Conservation (phyloP, 371 early-diverging fungal genomes). For the Mortierella sp. region DNA sequence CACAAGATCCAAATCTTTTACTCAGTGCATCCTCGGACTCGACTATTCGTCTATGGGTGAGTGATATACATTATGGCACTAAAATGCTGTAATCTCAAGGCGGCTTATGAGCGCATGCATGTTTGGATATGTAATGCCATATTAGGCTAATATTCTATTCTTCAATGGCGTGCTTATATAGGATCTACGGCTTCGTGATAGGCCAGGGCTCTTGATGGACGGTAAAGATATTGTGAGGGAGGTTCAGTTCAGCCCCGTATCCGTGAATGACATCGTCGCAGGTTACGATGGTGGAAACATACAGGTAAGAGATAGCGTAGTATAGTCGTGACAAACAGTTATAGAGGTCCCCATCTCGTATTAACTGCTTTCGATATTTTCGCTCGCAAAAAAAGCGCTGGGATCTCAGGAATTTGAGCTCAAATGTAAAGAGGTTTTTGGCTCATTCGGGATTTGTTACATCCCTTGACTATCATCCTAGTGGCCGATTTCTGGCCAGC, state of each 20-base stretch:
- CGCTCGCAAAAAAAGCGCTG: slow-evolving; percentile 68
- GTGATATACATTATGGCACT: not conserved
- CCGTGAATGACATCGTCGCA: slow-evolving; percentile 79
- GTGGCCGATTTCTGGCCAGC: slow-evolving; percentile 81
- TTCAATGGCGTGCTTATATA: slow-evolving; percentile 19
- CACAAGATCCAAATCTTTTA: slow-evolving; percentile 73
- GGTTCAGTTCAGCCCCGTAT: slow-evolving; percentile 82
- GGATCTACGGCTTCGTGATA: slow-evolving; percentile 78
- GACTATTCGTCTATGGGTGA: slow-evolving; percentile 85
- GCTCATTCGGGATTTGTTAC: slow-evolving; percentile 86
- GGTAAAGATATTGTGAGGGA: slow-evolving; percentile 90
- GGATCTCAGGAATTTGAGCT: slow-evolving; percentile 80
- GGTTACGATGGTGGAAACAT: slow-evolving; percentile 92
- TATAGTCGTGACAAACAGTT: not conserved
- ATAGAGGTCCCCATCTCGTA: not conserved
- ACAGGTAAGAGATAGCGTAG: slow-evolving; percentile 61
- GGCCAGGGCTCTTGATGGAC: slow-evolving; percentile 72
- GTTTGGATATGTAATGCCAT: not conserved
- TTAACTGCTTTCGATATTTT: not conserved
- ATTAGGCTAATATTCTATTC: not conserved
- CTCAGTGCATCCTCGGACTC: slow-evolving; percentile 89
- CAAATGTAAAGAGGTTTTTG: slow-evolving; percentile 77
- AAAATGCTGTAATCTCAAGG: not conserved
- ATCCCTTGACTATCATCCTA: slow-evolving; percentile 87
- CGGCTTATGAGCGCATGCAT: not conserved